Evolutionary conservation across 805 yeast genomes (phyloP).

Genomic region (Saccharomycopsis oosterbeekiorum): DNA sequence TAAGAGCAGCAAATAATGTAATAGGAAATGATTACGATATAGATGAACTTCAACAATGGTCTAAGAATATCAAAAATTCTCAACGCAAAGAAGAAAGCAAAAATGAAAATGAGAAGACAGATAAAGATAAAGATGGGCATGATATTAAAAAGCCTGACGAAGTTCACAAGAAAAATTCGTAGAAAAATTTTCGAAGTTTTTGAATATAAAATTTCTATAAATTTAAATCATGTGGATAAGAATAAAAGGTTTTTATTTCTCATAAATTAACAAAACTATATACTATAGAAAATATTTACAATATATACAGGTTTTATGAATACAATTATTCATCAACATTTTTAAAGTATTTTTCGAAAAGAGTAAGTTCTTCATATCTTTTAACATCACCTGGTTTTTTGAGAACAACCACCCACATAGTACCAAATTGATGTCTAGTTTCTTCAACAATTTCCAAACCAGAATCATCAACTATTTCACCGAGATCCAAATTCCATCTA

Average conservation of each 20-base stretch:
- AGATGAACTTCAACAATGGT: conserved; percentile 4
- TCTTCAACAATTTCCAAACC: conserved; percentile 78
- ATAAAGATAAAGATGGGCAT: background rate
- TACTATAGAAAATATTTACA: background rate
- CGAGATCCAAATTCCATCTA: conserved; percentile 93
- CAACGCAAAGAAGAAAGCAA: background rate
- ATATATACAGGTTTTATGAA: background rate
- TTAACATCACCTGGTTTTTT: conserved; percentile 61
- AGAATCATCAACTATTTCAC: conserved; percentile 71
- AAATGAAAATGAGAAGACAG: background rate
- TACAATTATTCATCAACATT: background rate
- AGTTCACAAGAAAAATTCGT: background rate
- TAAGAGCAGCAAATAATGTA: conserved; percentile 6
- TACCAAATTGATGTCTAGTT: conserved; percentile 77
- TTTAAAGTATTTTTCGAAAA: conserved; percentile 18
- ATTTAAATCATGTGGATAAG: background rate
- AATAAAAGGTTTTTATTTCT: background rate
- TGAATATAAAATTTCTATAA: background rate
- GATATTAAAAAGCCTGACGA: background rate
- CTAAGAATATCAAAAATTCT: background rate
- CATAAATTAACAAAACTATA: background rate
- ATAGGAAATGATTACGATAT: conserved; percentile 3
- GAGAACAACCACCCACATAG: conserved; percentile 80
- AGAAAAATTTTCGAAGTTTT: background rate
- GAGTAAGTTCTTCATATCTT: conserved; percentile 21